phyloP scores from a whole-genome alignment of 177 flowering plant species.

The Vitis hybrid region DNA sequence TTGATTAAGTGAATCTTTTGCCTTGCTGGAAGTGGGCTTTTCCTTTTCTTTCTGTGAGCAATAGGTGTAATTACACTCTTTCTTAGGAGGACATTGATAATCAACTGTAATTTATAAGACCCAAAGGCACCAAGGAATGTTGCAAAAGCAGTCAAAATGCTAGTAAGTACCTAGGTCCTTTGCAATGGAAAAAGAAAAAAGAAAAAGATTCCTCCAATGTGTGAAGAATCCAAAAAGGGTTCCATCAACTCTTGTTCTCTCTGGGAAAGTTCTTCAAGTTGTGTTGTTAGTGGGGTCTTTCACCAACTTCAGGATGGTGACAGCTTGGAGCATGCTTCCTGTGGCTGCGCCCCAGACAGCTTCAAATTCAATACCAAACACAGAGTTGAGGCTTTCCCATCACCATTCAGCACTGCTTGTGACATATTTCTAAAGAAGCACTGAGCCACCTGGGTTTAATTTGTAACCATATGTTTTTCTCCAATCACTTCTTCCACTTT shows the following conservation, averaged over 20 bases:
- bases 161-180: constrained; percentile 21
- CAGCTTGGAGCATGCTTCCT: neutral
- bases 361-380: neutral
- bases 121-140: constrained; percentile 17
- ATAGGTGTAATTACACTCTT: neutral
- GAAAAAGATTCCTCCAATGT: constrained; percentile 13
- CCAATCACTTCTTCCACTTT: too few species aligned
- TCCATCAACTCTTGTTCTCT: constrained; percentile 11
- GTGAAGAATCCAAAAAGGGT: constrained; percentile 21
- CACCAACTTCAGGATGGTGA: constrained; percentile 14
- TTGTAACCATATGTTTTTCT: too few species aligned
- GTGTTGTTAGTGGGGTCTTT: constrained; percentile 6
- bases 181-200: neutral
- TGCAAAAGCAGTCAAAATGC: constrained; percentile 33
- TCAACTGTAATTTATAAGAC: neutral
- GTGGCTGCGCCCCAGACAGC: neutral
- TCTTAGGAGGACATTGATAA: neutral
- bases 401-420: neutral
- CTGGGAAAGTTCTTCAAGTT: neutral
- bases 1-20: constrained; percentile 16
- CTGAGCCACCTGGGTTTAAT: too few species aligned
- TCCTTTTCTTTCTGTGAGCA: neutral
- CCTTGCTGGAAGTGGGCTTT: neutral
- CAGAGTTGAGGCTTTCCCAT: neutral
- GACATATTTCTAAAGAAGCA: too few species aligned